Evolutionary conservation across 2,329 filamentous ascomycete species (phyloP).

Genomic region (Chrysoporthe puriensis): DNA sequence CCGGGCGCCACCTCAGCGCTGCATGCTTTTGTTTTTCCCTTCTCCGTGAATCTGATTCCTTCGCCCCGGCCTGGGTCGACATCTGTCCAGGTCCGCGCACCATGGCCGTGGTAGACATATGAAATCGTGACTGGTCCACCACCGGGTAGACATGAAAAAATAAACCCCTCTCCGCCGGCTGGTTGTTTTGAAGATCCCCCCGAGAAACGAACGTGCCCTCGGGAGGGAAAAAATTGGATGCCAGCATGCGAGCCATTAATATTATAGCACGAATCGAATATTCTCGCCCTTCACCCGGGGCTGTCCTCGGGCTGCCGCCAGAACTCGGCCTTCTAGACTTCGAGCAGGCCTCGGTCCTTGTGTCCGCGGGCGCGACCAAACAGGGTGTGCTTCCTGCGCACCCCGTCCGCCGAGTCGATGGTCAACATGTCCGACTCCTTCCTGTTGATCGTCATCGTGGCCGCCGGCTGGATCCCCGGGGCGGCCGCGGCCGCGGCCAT

Average conservation of each 20-base stretch:
- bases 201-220: not conserved
- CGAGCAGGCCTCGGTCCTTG: slow-evolving; percentile 21
- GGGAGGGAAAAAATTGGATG: not conserved
- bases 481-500: slow-evolving; percentile 26
- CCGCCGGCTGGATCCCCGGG: slow-evolving; percentile 24
- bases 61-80: not conserved
- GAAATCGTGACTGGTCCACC: slow-evolving; percentile 1
- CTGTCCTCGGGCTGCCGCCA: slow-evolving; percentile 15
- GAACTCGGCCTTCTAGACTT: slow-evolving; percentile 24
- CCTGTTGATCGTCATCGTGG: slow-evolving; percentile 29
- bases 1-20: no score
- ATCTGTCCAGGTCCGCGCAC: not conserved
- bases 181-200: not conserved
- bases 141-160: not conserved
- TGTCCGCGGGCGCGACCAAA: slow-evolving; percentile 40
- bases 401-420: slow-evolving; percentile 33
- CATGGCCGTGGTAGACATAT: slow-evolving; percentile 3
- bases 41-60: not conserved
- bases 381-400: slow-evolving; percentile 48
- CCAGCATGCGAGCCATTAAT: slow-evolving; percentile 20
- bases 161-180: not conserved
- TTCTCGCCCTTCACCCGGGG: slow-evolving; percentile 21
- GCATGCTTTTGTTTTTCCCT: no score
- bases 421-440: slow-evolving; percentile 40
- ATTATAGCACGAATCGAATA: slow-evolving; percentile 28